These are phyloP conservation scores for Rhodotorula sp. DNA, from an alignment of 1,284 basidiomycete genomes.

Conservation along the genomic window DNA sequence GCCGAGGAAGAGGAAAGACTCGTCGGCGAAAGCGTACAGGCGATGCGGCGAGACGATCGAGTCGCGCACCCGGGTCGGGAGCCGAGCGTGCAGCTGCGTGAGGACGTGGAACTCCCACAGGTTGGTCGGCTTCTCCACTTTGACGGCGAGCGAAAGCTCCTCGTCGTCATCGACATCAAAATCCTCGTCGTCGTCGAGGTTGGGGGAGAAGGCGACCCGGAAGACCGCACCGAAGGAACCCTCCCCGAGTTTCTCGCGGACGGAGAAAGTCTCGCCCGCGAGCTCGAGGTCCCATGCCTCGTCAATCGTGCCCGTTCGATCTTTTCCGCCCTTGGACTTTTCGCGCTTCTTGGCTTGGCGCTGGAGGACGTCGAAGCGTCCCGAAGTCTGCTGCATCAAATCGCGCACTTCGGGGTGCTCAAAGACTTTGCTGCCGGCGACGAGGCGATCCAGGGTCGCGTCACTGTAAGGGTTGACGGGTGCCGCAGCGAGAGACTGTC, in stretches of 20 bases:
- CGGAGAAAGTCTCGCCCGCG: slow-evolving; percentile 63
- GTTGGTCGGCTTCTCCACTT: slow-evolving; percentile 84
- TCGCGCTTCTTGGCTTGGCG: slow-evolving; percentile 53
- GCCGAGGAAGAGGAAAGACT: slow-evolving; percentile 86
- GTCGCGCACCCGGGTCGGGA: slow-evolving; percentile 59
- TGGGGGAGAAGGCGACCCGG: slow-evolving; percentile 48
- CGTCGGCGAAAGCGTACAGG: slow-evolving; percentile 80
- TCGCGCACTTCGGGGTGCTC: slow-evolving; percentile 59
- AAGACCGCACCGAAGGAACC: slow-evolving; percentile 96
- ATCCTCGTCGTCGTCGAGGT: slow-evolving; percentile 49
- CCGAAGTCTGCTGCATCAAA: slow-evolving; percentile 58
- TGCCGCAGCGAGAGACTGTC: slow-evolving; percentile 59
- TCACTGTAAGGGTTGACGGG: slow-evolving; percentile 35
- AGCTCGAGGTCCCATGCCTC: slow-evolving; percentile 53
- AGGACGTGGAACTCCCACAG: slow-evolving; percentile 93
- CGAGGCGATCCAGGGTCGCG: slow-evolving; percentile 52
- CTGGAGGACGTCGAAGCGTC: slow-evolving; percentile 63
- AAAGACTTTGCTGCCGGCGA: slow-evolving; percentile 48
- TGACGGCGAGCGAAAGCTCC: slow-evolving; percentile 74
- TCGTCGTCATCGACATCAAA: slow-evolving; percentile 61
- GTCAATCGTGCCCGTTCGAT: slow-evolving; percentile 43
- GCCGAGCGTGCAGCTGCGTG: slow-evolving; percentile 67
- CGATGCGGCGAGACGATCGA: slow-evolving; percentile 64
- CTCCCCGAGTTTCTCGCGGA: slow-evolving; percentile 88
- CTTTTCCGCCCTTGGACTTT: slow-evolving; percentile 37